Base-by-base conservation (phyloP, 1,284 basidiomycete genomes). In the Puccinia novopanici region DNA sequence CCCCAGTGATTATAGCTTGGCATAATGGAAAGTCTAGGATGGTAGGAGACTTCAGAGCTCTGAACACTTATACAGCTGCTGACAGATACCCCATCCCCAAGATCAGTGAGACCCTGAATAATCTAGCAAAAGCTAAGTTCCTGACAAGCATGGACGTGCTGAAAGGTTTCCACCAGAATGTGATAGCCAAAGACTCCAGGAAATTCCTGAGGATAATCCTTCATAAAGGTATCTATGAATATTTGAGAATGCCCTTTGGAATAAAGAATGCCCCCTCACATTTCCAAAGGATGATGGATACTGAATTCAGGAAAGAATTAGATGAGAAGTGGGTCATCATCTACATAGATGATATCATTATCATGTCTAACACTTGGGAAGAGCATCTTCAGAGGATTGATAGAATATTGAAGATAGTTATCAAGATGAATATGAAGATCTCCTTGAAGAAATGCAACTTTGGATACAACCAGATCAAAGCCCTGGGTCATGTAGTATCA, bases 341-440 rank as follows among this genome's bases (percentile, higher is more conserved):
- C n/a, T 75, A 75, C 42, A 75, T 75, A 8, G 73, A 75, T 61
- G 73, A 75, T 13, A 75, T 75, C 12, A 75, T 75, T 6, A 61
- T 75, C 2, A 57, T 57, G 10, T 54, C 45, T 24, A 48, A 37
- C 1, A 57, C 0, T 5, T 59, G 50, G 50, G 55, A 75, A 42
- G 55, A 59, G 2, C 37, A 75, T 24, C 3, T 57, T 4, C 13
- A 75, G 0, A 30, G 54, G 17, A n/a, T n/a, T 42, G 40, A 27
- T 45, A 67, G 65, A 40, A 48, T n/a, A n/a, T n/a, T n/a, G n/a
- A n/a, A n/a, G n/a, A n/a, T n/a, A n/a, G n/a, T n/a, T n/a, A n/a
- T n/a, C 27, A 61, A 61, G 2, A 61, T 45, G 40, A 72, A 72
- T 24, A 72, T 72, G 70, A 72, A 52, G 52, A 72, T 72, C 2